Evolutionary conservation across 257 asterid genomes (phyloP), one percentile per base, ranked within the genome.

Genomic region (Paraleonurus japonicus): DNA sequence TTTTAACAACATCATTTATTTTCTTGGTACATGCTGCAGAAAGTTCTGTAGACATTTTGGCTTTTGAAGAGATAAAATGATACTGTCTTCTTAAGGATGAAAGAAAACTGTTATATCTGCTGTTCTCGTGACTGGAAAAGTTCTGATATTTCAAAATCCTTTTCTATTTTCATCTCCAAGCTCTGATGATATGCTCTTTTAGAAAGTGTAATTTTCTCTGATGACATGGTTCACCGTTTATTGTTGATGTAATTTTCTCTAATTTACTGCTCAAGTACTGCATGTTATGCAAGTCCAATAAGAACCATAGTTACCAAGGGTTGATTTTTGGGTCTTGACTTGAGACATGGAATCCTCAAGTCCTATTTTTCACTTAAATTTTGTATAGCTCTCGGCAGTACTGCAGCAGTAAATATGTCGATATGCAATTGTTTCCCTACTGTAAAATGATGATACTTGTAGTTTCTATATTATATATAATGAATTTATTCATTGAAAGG

Each of bases 161-260:
- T 23, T 10, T 54, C 24, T 22, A 11, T 41, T 12, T 2, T 45
- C 33, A 54, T 13, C 13, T 11, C 45, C 67, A 47, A 61, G n/a
- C 58, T 35, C 39, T 48, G 48, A 28, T 48, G 48, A 28, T 48
- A 30, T 28, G 0, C 65, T 15, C 65, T 37, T 26, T 55, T 39
- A 23, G 57, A 55, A 69, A 54, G 17, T 35, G 39, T 55, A 69
- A 12, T n/a, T n/a, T n/a, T n/a, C n/a, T n/a, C n/a, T n/a, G n/a
- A n/a, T n/a, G n/a, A n/a, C n/a, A n/a, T n/a, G 23, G 47, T 12
- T 17, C 33, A 71, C 28, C 19, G 4, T 24, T 30, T 6, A 30
- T 10, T 67, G 19, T 48, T 67, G 28, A n/a, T 67, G 61, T 67
- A 26, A 27, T 67, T 67, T 16, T 28, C 47, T 59, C 58, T 26